phyloP scores from a whole-genome alignment of 164 flowering plant species.

The Kalanchoe fedtschenkoi region DNA sequence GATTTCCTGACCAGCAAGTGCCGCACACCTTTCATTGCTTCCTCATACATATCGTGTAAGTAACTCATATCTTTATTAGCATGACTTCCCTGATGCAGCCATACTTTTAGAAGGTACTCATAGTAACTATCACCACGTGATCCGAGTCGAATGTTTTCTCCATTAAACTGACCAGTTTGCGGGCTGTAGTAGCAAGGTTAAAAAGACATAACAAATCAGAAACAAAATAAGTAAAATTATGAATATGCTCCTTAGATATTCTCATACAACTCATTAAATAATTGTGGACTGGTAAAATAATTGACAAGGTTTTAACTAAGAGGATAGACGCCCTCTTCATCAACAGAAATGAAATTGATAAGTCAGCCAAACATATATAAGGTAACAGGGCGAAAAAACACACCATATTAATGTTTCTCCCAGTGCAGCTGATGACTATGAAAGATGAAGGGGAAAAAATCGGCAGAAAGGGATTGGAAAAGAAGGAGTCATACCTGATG shows the following conservation, averaged over 20 bases:
- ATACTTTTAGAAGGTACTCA: constrained; percentile 89
- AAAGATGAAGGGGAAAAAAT: not conserved
- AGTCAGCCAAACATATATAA: not conserved
- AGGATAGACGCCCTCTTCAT: not conserved
- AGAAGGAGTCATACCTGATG: constrained; percentile 46
- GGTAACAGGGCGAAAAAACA: not conserved
- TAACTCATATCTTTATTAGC: constrained; percentile 39
- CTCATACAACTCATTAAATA: too few relatives aligned
- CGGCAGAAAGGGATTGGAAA: not conserved
- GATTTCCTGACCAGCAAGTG: constrained; percentile 78
- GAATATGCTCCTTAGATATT: too few relatives aligned
- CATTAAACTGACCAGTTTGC: constrained; percentile 71
- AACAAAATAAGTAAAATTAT: too few relatives aligned
- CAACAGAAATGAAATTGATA: not conserved
- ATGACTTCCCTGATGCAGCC: constrained; percentile 69
- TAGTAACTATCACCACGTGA: constrained; percentile 99
- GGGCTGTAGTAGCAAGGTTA: constrained; percentile 46
- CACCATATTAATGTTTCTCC: not conserved
- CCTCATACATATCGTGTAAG: constrained; percentile 74
- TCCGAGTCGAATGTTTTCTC: constrained; percentile 89
- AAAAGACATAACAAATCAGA: constrained; percentile 6
- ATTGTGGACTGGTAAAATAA: too few relatives aligned
- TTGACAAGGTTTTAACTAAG: not conserved
- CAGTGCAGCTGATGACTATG: not conserved
- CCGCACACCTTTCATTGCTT: constrained; percentile 92